Base-by-base conservation (phyloP, 2,329 filamentous ascomycete genomes). In the Domatiomyces globalis region DNA sequence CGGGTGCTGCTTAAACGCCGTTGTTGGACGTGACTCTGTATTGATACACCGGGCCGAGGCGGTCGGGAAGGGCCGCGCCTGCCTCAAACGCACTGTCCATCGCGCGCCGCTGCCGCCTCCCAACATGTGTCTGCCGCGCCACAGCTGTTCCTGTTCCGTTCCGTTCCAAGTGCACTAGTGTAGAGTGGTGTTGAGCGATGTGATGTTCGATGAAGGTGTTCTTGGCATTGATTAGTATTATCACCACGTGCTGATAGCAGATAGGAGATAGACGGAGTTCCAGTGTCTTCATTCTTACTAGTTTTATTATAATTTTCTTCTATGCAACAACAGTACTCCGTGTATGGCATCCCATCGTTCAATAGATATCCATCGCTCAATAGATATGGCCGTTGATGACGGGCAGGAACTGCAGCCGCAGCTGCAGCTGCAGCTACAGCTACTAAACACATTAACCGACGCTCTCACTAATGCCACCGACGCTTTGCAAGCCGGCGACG, bases 1-100 rank as follows among this genome's bases (percentile, higher is more conserved):
- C 58, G 94, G 77, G 46, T 77, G 77, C 22, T 86, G 80, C 65
- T 87, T 90, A 9, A 87, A 88, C 12, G 86, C 88, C 49, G 78
- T 82, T 1, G 84, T 74, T 4, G 85, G 84, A 42, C 82, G 75
- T 15, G 45, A 12, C 46, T 50, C 49, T 43, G 55, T 15, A 15
- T 2, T 39, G 33, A 2, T 15, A 39, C 5, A 39, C 33, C 33
- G 33, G 33, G 33, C 15, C 33, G 33, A 12, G 33, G 33, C 12
- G 33, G 33, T 5, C 4, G 33, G 5, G 5, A 39, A 39, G 33
- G 15, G 33, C 33, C 33, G 33, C 8, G 33, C 10, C 33, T 39
- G 10, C 33, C 12, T 39, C 33, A 39, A 10, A 4, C 33, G 33
- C 33, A 39, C 33, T 39, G 33, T 39, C 33, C 33, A 39, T 39